Evolutionary conservation across 1,284 basidiomycete genomes (phyloP), one percentile per base, ranked within the genome.

Genomic region (Cronartium quercuum): DNA sequence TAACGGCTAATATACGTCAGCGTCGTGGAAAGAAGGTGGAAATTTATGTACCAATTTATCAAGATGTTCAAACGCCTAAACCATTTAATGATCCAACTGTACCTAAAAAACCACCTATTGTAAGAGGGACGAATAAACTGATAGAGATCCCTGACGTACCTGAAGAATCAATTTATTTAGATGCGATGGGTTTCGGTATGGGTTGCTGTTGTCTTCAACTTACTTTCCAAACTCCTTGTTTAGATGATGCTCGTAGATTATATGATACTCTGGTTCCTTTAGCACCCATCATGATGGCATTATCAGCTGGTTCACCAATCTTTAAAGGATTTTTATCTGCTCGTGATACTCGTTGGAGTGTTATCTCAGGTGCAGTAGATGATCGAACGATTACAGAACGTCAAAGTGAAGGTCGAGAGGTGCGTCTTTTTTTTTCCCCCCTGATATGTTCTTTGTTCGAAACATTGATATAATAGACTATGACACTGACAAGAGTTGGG

Each of bases 101-200:
- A 77, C 92, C 92, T 41, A 91, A 89, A 87, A 86, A 93, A 75
- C 29, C 69, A 15, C 60, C 41, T 13, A 34, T 40, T 41, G n/a
- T 62, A 41, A 82, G 85, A 58, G 82, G 91, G 41, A 95, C 91
- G 80, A 84, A 88, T 10, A 92, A 93, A 80, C 94, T 95, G 60
- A 29, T 81, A 88, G 93, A 95, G 84, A 94, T 94, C 1, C 90
- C 89, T 81, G 93, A 92, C 4, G 92, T 92, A 10, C 94, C 94
- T 10, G 84, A 86, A 13, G 89, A 95, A 82, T 94, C 98, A 82
- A 94, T 99, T 78, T 98, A 98, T 82, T 88, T 98, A 86, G 96
- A 99, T 82, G 94, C 96, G 1, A 98, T 98, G 96, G 95, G 94
- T 34, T 99, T 99, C 82, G 96, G 96, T 60, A 98, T 98, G 95